Percentiles rank a stretch among this genome's conserved stretches.
Conservation (phyloP, 495 filamentous ascomycete species). For the Aspergillus sclerotiicarbonarius region DNA sequence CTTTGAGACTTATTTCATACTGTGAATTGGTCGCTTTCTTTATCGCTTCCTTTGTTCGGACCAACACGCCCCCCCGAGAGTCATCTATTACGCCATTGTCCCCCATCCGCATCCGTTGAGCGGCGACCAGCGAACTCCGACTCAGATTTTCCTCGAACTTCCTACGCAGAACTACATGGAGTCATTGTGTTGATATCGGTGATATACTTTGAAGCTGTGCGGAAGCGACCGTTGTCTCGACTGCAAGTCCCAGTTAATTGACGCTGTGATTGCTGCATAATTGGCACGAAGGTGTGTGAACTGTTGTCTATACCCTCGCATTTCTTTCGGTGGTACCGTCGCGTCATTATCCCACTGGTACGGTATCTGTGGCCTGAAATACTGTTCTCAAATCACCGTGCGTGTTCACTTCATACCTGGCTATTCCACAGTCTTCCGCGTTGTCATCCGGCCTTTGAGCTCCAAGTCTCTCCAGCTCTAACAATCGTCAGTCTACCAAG, state of each 20-base stretch:
- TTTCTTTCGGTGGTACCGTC: background rate
- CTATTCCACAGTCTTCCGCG: background rate
- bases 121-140: conserved; percentile 1
- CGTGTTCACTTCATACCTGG: too few species aligned
- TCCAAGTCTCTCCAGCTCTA: background rate
- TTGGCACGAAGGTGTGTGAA: background rate
- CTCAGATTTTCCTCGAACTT: background rate
- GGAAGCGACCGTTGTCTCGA: background rate
- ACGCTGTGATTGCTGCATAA: background rate
- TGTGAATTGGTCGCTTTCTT: conserved; percentile 9
- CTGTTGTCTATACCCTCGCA: background rate
- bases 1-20: conserved; percentile 5
- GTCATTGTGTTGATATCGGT: too few species aligned
- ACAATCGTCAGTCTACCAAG: conserved; percentile 1
- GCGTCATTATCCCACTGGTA: too few species aligned
- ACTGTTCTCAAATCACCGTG: too few species aligned
- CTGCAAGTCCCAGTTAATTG: background rate
- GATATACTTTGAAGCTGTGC: background rate
- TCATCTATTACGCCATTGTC: conserved; percentile 3
- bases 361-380: too few species aligned
- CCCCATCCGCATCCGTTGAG: conserved; percentile 2
- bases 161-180: background rate
- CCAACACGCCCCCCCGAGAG: background rate
- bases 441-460: background rate
- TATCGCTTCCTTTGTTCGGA: background rate